These are phyloP conservation scores for Zymoseptoria crescenta DNA, from an alignment of 2,329 filamentous ascomycete genomes.

Conservation along the genomic window DNA sequence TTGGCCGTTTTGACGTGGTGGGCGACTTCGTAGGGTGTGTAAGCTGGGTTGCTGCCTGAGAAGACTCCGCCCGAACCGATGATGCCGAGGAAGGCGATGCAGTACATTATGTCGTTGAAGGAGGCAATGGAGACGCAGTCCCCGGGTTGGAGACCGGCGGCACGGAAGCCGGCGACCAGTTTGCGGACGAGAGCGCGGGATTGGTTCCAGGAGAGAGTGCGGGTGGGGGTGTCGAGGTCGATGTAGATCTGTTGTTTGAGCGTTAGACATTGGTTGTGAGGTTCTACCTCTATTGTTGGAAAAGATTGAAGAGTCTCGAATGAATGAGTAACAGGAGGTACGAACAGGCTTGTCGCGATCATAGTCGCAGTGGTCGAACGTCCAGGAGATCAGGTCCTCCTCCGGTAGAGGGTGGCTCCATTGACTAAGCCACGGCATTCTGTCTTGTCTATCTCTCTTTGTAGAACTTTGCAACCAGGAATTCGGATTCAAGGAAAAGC, in stretches of 20 bases:
- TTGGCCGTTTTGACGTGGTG: constrained; percentile 24
- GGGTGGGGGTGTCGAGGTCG: constrained; percentile 39
- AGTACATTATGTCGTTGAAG: constrained; percentile 43
- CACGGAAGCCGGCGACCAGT: constrained; percentile 38
- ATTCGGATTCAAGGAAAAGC: no score
- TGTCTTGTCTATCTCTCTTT: neutral
- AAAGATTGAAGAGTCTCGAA: no score
- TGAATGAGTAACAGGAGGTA: no score
- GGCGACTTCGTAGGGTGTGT: constrained; percentile 27
- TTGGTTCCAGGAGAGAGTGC: constrained; percentile 39
- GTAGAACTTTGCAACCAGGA: no score
- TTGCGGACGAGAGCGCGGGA: constrained; percentile 34
- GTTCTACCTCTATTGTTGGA: neutral
- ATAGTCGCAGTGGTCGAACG: constrained; percentile 43
- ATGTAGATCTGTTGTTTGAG: constrained; percentile 39
- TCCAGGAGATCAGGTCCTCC: constrained; percentile 47
- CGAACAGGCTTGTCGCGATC: constrained; percentile 38
- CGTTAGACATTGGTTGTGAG: neutral
- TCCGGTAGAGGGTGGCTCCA: constrained; percentile 33
- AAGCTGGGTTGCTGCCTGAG: constrained; percentile 28
- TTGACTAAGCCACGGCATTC: constrained; percentile 7
- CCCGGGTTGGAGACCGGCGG: constrained; percentile 26
- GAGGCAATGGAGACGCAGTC: constrained; percentile 49
- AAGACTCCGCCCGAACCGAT: constrained; percentile 24
- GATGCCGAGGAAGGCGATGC: constrained; percentile 24